Percentiles rank a stretch among this genome's conserved stretches.
Evolutionary conservation across 352 stramenopile genomes (phyloP).

Genomic region (Pythium brachiatum): DNA sequence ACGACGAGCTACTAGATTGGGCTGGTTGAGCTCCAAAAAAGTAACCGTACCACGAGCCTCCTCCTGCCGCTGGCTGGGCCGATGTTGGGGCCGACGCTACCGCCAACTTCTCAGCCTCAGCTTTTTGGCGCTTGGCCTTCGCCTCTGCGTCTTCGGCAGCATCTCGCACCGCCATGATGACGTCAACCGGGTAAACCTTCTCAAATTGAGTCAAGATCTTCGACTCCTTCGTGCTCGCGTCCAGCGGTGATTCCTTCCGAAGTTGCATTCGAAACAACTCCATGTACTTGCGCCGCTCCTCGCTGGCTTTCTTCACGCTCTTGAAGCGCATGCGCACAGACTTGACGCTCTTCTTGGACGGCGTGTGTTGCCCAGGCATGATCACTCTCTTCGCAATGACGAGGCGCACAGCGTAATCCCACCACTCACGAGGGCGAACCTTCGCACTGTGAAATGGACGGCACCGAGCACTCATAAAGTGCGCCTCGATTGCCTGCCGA

Average conservation of each 20-base stretch:
- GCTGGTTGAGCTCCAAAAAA: conserved; percentile 53
- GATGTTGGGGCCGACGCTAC: conserved; percentile 22
- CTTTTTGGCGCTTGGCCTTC: conserved; percentile 24
- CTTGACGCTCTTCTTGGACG: conserved; percentile 18
- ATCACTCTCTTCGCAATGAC: conserved; percentile 36
- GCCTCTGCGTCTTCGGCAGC: conserved; percentile 54
- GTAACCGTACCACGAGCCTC: conserved; percentile 75
- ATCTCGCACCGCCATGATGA: conserved; percentile 62
- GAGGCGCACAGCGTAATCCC: conserved; percentile 65
- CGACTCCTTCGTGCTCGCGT: conserved; percentile 39
- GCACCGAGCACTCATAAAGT: conserved; percentile 59
- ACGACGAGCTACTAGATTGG: conserved; percentile 7
- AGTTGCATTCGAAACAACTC: conserved; percentile 51
- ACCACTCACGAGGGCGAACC: conserved; percentile 57
- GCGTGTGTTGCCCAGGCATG: not conserved
- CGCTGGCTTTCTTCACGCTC: conserved; percentile 44
- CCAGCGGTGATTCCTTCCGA: conserved; percentile 36
- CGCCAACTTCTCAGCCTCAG: conserved; percentile 27
- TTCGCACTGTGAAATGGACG: conserved; percentile 49
- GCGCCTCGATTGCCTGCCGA: conserved; percentile 55
- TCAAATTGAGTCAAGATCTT: conserved; percentile 53
- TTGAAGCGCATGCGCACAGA: conserved; percentile 45
- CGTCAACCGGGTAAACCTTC: conserved; percentile 61
- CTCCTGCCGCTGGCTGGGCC: conserved; percentile 16
- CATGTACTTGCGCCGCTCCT: conserved; percentile 63